phyloP scores from a whole-genome alignment of 805 yeast species.

The Ogataea henricii region DNA sequence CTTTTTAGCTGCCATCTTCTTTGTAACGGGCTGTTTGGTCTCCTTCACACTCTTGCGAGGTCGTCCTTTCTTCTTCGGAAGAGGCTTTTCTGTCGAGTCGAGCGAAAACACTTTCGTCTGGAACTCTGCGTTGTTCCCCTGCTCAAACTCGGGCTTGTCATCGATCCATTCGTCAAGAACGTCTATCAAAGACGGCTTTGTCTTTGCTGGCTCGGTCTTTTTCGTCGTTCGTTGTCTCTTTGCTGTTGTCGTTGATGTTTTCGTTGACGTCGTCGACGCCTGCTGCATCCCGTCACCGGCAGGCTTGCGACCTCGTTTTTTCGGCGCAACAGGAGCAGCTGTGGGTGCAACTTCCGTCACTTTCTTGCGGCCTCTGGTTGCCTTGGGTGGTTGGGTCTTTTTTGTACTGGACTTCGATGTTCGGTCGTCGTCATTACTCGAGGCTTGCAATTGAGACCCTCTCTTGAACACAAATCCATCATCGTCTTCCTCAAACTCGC shows the following conservation, averaged over 20 bases:
- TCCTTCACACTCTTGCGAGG: constrained; percentile 1
- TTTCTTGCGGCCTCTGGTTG: constrained; percentile 1
- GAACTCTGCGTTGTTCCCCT: background rate
- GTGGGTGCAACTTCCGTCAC: background rate
- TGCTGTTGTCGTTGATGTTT: too few species aligned
- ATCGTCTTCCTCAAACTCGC: constrained; percentile 22
- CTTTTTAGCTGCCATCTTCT: background rate
- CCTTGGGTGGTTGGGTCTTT: background rate
- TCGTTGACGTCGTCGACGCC: too few species aligned
- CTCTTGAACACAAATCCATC: constrained; percentile 26
- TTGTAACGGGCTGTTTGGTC: background rate
- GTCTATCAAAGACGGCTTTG: constrained; percentile 7
- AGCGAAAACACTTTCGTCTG: constrained; percentile 9
- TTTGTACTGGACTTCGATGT: background rate
- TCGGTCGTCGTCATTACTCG: constrained; percentile 1
- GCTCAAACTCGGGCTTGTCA: background rate
- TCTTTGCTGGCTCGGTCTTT: background rate
- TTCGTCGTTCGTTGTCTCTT: constrained; percentile 2
- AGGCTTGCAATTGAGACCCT: constrained; percentile 18
- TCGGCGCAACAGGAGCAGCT: background rate
- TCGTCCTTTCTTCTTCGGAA: background rate
- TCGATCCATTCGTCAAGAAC: constrained; percentile 5
- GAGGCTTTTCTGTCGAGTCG: constrained; percentile 2
- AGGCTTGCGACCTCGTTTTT: background rate
- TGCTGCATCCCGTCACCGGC: background rate